These are phyloP conservation scores for Kazachstania kunashirensis DNA, from an alignment of 805 yeast genomes.

Conservation along the genomic window DNA sequence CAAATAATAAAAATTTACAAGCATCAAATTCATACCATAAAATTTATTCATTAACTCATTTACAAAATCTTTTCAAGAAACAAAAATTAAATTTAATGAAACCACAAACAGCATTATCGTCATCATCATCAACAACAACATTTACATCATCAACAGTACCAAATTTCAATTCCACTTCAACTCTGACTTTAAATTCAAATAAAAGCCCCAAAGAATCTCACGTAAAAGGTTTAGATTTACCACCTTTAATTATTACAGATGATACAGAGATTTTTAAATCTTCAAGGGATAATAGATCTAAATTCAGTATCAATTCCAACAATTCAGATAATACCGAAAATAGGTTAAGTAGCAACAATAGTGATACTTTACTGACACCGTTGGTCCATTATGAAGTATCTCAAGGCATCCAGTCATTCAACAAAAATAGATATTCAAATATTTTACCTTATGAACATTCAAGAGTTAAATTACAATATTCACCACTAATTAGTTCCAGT, in stretches of 20 bases:
- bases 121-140: constrained; percentile 3
- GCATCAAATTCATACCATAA: constrained; percentile 15
- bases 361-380: constrained; percentile 21
- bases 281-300: no score
- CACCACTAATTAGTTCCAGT: constrained; percentile 15
- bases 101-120: not conserved
- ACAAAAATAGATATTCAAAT: constrained; percentile 78
- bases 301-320: no score
- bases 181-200: no score
- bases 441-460: constrained; percentile 80
- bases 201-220: not conserved
- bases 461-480: constrained; percentile 44
- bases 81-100: constrained; percentile 5
- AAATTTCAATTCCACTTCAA: no score
- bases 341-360: constrained; percentile 8
- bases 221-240: not conserved
- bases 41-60: constrained; percentile 17
- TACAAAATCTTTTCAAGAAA: constrained; percentile 18
- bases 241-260: constrained; percentile 5
- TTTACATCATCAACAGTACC: constrained; percentile 9
- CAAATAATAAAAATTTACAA: constrained; percentile 5
- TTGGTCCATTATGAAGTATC: constrained; percentile 35
- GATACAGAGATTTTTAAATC: no score
- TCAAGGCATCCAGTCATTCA: constrained; percentile 67
- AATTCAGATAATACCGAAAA: not conserved